A percentile compares a stretch with the other conserved stretches of the same genome.
phyloP scores from a whole-genome alignment of 2,329 filamentous ascomycete genomes.

The Sclerotinia borealis region DNA sequence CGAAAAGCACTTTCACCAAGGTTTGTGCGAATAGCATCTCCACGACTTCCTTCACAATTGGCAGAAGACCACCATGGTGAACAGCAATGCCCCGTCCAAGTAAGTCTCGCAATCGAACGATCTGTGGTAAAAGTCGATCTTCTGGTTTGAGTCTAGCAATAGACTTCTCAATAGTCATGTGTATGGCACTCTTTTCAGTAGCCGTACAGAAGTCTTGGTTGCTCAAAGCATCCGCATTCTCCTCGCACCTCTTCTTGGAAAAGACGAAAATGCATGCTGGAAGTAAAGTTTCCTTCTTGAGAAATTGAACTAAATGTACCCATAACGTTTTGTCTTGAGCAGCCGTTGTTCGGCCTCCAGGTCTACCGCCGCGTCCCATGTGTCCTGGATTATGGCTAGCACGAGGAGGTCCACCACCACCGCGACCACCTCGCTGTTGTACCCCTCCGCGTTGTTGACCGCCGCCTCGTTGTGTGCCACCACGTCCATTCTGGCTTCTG shows the following conservation, averaged over 20 bases:
- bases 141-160: slow-evolving; percentile 86
- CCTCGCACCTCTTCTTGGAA: slow-evolving; percentile 94
- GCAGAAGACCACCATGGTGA: slow-evolving; percentile 87
- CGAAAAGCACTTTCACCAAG: slow-evolving; percentile 92
- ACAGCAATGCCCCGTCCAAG: slow-evolving; percentile 87
- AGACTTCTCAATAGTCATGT: slow-evolving; percentile 96
- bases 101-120: slow-evolving; percentile 78
- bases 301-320: slow-evolving; percentile 89
- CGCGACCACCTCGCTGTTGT: slow-evolving; percentile 49
- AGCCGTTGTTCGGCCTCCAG: slow-evolving; percentile 79
- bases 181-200: slow-evolving; percentile 89
- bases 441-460: slow-evolving; percentile 39
- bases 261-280: slow-evolving; percentile 98
- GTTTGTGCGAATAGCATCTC: slow-evolving; percentile 95
- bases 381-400: slow-evolving; percentile 61
- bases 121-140: slow-evolving; percentile 85
- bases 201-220: slow-evolving; percentile 95
- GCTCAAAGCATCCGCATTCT: slow-evolving; percentile 90
- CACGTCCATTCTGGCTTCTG: slow-evolving; percentile 47
- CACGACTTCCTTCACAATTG: slow-evolving; percentile 96
- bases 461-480: slow-evolving; percentile 44
- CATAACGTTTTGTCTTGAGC: slow-evolving; percentile 95
- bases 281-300: slow-evolving; percentile 79
- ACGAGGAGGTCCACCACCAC: slow-evolving; percentile 41
- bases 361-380: slow-evolving; percentile 81